These are phyloP conservation scores for Ustilago vetiveriae DNA, from an alignment of 1,284 basidiomycete species.

Conservation along the genomic window DNA sequence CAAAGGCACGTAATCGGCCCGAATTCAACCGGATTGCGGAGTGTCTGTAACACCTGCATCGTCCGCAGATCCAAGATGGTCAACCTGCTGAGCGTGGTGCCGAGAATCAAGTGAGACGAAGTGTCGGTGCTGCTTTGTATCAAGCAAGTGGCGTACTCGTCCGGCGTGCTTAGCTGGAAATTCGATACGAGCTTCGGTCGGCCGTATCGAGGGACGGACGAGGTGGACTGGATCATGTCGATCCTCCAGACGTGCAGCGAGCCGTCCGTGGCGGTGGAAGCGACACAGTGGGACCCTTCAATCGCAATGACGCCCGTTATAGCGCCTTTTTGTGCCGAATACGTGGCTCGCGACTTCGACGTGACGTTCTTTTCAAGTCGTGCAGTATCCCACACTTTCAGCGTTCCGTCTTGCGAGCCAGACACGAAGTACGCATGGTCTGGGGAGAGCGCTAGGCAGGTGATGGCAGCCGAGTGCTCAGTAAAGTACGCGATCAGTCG, in stretches of 20 bases:
- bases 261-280: constrained; percentile 67
- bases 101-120: constrained; percentile 74
- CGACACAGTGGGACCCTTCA: constrained; percentile 68
- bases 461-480: constrained; percentile 72
- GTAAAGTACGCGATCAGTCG: constrained; percentile 66
- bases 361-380: constrained; percentile 79
- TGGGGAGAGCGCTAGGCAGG: constrained; percentile 84
- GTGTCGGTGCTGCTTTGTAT: constrained; percentile 46
- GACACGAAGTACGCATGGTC: constrained; percentile 95
- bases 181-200: constrained; percentile 67
- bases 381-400: constrained; percentile 85
- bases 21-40: constrained; percentile 84
- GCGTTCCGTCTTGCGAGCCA: constrained; percentile 82
- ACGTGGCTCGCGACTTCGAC: constrained; percentile 67
- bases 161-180: constrained; percentile 62
- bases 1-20: constrained; percentile 87
- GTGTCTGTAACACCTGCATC: constrained; percentile 78
- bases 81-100: constrained; percentile 82
- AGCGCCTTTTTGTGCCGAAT: constrained; percentile 64
- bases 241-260: constrained; percentile 68
- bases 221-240: constrained; percentile 59
- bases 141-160: constrained; percentile 66
- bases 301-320: constrained; percentile 66
- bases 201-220: constrained; percentile 67
- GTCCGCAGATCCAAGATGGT: constrained; percentile 84